Evolutionary conservation across 2,329 filamentous ascomycete species (phyloP), one percentile per base, ranked within the genome.

Genomic region (Exophiala sp.): DNA sequence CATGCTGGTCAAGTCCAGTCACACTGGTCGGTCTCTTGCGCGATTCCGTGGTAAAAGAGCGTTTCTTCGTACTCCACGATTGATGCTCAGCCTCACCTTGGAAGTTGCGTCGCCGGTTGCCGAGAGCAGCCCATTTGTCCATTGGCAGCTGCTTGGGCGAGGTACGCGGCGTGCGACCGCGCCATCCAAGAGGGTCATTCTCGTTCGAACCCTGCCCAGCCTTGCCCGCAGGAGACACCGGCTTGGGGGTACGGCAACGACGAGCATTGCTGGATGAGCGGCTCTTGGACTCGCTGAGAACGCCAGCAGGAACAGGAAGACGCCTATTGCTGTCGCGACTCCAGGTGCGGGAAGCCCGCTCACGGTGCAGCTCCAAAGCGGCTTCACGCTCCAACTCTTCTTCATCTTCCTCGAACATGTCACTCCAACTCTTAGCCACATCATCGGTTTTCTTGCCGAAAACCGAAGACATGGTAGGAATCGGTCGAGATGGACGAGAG

Each of bases 371-470:
- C 68, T 84, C 79, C 21, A 85, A 70, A 4, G 73, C 73, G 53
- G 77, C 70, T 65, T 84, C 79, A 57, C 78, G 80, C 61, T 84
- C 79, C 29, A 77, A 74, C 60, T 86, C 80, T 56, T 85, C 82
- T 63, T 93, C 89, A 46, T 97, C 91, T 67, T 97, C 91, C 52
- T 97, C 91, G 85, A 89, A 96, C 68, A 97, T 82, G 67, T 98
- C 93, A 64, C 90, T 95, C 93, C 93, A 98, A 75, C 93, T 97
- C 83, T 97, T 97, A 49, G 93, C 95, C 41, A 94, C 87, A 41
- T 79, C 74, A 39, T 91, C 85, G 56, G 81, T 79, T 65, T 85
- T 82, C 63, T 82, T 82, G 44, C 86, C 87, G 65, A 95, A 91
- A 43, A 91, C 80, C 62, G 84, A 79, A 2, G 86, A 83, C 64